Percentiles rank a stretch among this genome's conserved stretches.
Conservation (phyloP, 2,329 filamentous ascomycete genomes). For the Chrysoporthe cubensis region DNA sequence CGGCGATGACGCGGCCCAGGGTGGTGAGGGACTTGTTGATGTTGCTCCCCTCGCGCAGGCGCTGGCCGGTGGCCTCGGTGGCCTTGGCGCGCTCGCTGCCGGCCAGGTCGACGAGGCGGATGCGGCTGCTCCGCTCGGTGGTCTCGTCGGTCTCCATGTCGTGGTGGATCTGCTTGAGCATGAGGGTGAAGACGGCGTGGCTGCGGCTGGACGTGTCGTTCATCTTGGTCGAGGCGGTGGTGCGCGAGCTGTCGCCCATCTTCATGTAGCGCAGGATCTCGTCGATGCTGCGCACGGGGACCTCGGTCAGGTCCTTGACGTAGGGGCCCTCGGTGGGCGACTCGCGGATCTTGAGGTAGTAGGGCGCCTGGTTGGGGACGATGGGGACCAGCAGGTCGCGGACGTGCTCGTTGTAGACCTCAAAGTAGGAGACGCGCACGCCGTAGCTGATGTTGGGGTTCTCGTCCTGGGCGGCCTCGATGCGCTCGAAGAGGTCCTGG, state of each 20-base stretch:
- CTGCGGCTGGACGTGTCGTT: constrained; percentile 97
- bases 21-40: constrained; percentile 99
- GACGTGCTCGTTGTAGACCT: constrained; percentile 99
- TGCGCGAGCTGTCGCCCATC: constrained; percentile 83
- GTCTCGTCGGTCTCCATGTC: constrained; percentile 97
- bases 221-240: constrained; percentile 95
- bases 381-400: constrained; percentile 86
- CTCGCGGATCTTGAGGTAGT: constrained; percentile 97
- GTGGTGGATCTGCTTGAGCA: constrained; percentile 97
- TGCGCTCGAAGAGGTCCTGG: constrained; percentile 92
- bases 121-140: constrained; percentile 90
- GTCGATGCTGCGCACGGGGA: constrained; percentile 81
- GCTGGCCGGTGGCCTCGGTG: constrained; percentile 89
- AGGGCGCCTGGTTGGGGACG: constrained; percentile 70
- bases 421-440: constrained; percentile 97
- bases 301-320: constrained; percentile 93
- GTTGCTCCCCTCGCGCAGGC: constrained; percentile 91
- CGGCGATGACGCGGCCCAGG: constrained; percentile 92
- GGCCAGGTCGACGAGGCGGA: constrained; percentile 91
- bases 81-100: constrained; percentile 94
- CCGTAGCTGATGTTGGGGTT: constrained; percentile 94
- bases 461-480: constrained; percentile 75
- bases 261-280: constrained; percentile 94
- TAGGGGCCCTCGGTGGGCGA: constrained; percentile 94
- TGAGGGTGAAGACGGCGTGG: constrained; percentile 97